Evolutionary conservation across 768 basidiomycete genomes (phyloP), one percentile per base, ranked within the genome.

Genomic region (Myochromella boudieri): DNA sequence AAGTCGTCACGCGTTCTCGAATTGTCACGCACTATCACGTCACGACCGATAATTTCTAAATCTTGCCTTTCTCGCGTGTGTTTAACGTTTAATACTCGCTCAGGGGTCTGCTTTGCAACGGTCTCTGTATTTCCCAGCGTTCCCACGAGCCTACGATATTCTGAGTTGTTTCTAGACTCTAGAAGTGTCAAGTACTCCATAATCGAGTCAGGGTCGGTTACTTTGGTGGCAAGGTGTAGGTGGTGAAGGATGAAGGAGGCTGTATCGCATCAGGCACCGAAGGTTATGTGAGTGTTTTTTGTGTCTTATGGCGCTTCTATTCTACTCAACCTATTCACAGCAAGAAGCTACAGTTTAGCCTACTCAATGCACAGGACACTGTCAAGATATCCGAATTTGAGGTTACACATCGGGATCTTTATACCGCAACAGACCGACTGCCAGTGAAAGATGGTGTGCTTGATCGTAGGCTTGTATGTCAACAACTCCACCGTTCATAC

Each of bases 381-480:
- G 97, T 98, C 57, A 88, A 87, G 62, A 80, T 97, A 47, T 89
- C 97, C 7, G 95, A 99, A 66, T 97, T 95, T 58, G 92, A 99
- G 68, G 89, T 97, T 55, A 94, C 91, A 14, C 87, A 91, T 63
- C 79, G 91, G 20, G 94, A 97, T 65, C 72, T 98, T 28, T 98
- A 99, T 67, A 90, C 88, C 9, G 76, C 84, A 10, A 81, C 78
- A 17, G 90, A 91, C 60, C 80, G 94, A 49, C 70, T 85, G 2
- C 95, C 95, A 0, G 91, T 92, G 21, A 87, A 85, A 56, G 81
- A 94, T 74, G 95, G 97, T 40, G 92, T 97, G 0, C 76, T 99
- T 14, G 97, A 99, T 68, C 77, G 90, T 27, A 81, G 97, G 55
- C 75, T 98, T 54, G 95, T 95, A 53, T 41, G 85, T 70, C 0